A percentile compares a stretch with the other conserved stretches of the same genome.
These are phyloP conservation scores for Trichophyton benhamiae DNA, from an alignment of 2,329 filamentous ascomycete genomes.

Conservation along the genomic window DNA sequence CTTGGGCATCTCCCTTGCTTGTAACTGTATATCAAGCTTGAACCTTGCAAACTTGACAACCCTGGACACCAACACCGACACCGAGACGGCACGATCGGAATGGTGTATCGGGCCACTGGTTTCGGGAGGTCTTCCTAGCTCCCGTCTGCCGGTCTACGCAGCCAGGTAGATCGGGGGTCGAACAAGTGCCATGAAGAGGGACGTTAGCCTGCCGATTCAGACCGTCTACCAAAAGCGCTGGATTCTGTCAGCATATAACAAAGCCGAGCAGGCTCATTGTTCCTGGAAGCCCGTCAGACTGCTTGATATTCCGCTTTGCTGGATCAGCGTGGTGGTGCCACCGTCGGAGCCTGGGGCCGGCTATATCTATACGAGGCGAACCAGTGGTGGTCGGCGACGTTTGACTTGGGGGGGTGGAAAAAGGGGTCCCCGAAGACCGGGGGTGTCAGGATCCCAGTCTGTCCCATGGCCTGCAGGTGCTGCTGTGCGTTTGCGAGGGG, in stretches of 20 bases:
- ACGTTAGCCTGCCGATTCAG: neutral
- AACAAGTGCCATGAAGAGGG: neutral
- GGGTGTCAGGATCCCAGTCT: neutral
- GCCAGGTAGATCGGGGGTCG: neutral
- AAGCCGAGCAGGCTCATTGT: neutral
- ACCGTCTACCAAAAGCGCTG: conserved; percentile 1
- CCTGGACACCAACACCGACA: too few relatives aligned
- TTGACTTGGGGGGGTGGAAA: neutral
- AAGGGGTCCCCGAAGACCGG: neutral
- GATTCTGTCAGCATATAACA: neutral
- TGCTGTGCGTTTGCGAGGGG: neutral
- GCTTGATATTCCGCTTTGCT: neutral
- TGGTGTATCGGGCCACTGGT: neutral
- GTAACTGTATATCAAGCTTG: too few relatives aligned
- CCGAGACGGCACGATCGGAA: neutral
- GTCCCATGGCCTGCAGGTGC: neutral
- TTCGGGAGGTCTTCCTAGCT: neutral
- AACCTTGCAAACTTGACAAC: too few relatives aligned
- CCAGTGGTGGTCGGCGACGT: neutral
- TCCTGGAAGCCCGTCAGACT: neutral
- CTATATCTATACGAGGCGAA: neutral
- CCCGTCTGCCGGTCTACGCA: neutral
- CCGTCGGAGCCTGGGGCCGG: neutral
- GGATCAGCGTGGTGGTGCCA: neutral
- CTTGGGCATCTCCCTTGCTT: too few relatives aligned